A percentile compares a stretch with the other conserved stretches of the same genome.
phyloP scores from a whole-genome alignment of 2,329 filamentous ascomycete genomes.

The Pestalotiopsis sp. region DNA sequence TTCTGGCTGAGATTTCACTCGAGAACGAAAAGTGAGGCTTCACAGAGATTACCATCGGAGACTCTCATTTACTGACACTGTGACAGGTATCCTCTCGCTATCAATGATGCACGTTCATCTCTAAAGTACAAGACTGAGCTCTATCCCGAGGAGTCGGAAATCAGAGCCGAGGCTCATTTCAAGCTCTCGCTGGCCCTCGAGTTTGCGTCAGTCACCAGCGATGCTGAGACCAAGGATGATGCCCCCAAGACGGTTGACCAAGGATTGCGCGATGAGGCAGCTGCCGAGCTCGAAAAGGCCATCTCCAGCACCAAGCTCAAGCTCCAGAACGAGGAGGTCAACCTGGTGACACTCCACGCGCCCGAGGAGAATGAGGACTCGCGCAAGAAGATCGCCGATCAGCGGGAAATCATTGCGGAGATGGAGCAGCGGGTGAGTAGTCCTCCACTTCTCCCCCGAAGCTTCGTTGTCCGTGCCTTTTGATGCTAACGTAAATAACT shows the following conservation, averaged over 20 bases:
- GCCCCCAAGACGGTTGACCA: constrained; percentile 64
- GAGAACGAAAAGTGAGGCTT: constrained; percentile 78
- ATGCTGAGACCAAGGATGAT: constrained; percentile 50
- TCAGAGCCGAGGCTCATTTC: constrained; percentile 93
- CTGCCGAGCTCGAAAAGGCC: constrained; percentile 71
- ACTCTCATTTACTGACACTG: constrained; percentile 20
- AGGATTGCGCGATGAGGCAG: constrained; percentile 70
- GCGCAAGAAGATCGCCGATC: constrained; percentile 67
- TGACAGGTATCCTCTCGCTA: constrained; percentile 76
- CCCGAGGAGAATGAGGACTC: constrained; percentile 69
- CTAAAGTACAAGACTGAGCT: constrained; percentile 79
- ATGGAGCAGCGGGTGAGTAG: constrained; percentile 72
- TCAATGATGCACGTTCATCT: constrained; percentile 78
- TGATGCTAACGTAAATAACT: constrained; percentile 20
- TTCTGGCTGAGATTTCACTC: constrained; percentile 94
- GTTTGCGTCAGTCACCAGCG: constrained; percentile 78
- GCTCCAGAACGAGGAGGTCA: constrained; percentile 69
- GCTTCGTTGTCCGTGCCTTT: constrained; percentile 19
- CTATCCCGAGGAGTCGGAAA: constrained; percentile 77
- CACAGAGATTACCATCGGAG: background rate
- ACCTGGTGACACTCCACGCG: constrained; percentile 63
- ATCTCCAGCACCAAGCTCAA: constrained; percentile 74
- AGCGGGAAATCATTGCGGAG: constrained; percentile 77
- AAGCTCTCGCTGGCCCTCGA: constrained; percentile 95
- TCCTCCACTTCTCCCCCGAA: constrained; percentile 24